Percentiles rank a stretch among this genome's conserved stretches.
These are phyloP conservation scores for Auricularia sp. DNA, from an alignment of 768 basidiomycete genomes.

Conservation along the genomic window DNA sequence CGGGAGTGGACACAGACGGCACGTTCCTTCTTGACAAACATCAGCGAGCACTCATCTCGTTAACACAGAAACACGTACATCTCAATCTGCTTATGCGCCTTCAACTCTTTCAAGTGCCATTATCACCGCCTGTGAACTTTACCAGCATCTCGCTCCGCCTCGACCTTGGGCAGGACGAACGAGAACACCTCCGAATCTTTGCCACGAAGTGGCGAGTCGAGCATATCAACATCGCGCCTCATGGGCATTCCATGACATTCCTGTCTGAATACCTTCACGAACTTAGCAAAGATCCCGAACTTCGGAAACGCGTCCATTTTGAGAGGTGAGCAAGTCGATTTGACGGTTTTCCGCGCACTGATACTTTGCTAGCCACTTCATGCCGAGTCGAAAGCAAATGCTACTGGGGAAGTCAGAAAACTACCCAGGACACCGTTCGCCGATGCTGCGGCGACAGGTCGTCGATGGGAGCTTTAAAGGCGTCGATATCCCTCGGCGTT, in stretches of 20 bases:
- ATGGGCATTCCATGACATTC: neutral
- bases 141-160: too few relatives aligned
- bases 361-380: neutral
- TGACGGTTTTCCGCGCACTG: neutral
- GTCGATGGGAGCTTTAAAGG: neutral
- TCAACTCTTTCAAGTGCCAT: too few relatives aligned
- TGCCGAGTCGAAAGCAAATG: neutral
- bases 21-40: neutral
- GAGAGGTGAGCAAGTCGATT: neutral
- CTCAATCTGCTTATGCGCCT: too few relatives aligned
- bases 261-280: neutral
- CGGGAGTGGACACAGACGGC: neutral
- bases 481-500: neutral
- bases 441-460: neutral
- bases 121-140: too few relatives aligned
- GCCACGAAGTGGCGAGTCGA: neutral
- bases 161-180: too few relatives aligned
- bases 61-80: too few relatives aligned
- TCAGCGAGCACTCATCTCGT: too few relatives aligned
- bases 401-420: neutral
- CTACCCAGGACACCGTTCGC: neutral
- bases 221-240: neutral
- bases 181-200: neutral
- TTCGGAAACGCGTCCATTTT: neutral
- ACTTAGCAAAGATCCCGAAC: neutral